Evolutionary conservation across 495 filamentous ascomycete genomes (phyloP).

Genomic region (Pyrenula massariospora): DNA sequence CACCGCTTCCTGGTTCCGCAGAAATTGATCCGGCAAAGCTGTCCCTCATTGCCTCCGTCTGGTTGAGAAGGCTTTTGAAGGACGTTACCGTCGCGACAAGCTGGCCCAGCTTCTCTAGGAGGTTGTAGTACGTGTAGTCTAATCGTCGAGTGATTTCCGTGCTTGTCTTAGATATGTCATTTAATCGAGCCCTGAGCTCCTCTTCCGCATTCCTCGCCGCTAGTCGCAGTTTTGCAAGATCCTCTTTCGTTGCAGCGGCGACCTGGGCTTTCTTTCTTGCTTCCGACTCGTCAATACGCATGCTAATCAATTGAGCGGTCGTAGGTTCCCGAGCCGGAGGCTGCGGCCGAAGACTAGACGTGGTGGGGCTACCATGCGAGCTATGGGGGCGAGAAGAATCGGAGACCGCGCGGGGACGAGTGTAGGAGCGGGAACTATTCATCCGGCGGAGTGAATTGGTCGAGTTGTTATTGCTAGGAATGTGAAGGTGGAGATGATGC

Average conservation of each 20-base stretch:
- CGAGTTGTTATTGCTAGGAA: background rate
- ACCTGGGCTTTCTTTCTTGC: background rate
- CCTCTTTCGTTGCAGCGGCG: background rate
- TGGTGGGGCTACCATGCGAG: background rate
- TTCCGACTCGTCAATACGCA: background rate
- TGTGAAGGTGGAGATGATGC: background rate
- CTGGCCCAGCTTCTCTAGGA: slow-evolving; percentile 63
- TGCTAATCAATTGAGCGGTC: background rate
- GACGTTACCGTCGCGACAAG: slow-evolving; percentile 55
- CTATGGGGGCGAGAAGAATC: background rate
- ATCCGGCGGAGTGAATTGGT: background rate
- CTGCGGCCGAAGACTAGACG: background rate
- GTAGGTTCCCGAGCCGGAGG: background rate
- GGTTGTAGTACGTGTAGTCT: slow-evolving; percentile 78
- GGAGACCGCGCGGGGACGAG: background rate
- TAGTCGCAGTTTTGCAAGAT: background rate
- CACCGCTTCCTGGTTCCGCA: slow-evolving; percentile 1
- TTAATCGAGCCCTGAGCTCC: slow-evolving; percentile 1
- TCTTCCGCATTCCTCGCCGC: background rate
- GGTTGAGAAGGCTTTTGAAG: slow-evolving; percentile 57
- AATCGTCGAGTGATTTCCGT: slow-evolving; percentile 56
- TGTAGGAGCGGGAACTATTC: background rate
- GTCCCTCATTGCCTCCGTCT: slow-evolving; percentile 45
- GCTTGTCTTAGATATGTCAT: slow-evolving; percentile 18
- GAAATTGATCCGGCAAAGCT: slow-evolving; percentile 52